Conservation (phyloP, 768 basidiomycete species). For the Trametes cubensis region DNA sequence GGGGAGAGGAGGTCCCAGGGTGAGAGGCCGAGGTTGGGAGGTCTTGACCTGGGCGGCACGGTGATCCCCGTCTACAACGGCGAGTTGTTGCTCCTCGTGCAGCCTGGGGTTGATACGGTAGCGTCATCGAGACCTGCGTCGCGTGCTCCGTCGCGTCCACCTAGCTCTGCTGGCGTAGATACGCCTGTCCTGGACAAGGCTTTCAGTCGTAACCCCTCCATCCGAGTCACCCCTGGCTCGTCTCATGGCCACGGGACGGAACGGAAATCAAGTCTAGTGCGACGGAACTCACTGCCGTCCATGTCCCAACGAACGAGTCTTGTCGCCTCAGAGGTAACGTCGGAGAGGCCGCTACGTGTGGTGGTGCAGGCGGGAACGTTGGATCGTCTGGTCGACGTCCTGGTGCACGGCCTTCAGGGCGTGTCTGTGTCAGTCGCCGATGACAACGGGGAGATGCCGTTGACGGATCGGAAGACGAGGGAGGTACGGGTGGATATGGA, state of each 20-base stretch:
- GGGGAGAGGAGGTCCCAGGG: conserved; percentile 10
- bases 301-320: conserved; percentile 65
- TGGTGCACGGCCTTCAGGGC: conserved; percentile 76
- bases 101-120: conserved; percentile 44
- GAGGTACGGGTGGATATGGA: conserved; percentile 70
- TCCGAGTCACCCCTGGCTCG: conserved; percentile 74
- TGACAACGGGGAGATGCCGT: conserved; percentile 83
- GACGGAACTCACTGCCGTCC: conserved; percentile 79
- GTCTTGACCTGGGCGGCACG: conserved; percentile 58
- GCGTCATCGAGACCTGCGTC: conserved; percentile 60
- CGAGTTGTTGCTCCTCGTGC: conserved; percentile 72
- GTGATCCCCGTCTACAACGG: conserved; percentile 75
- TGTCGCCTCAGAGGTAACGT: conserved; percentile 61
- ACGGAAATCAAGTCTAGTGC: conserved; percentile 74
- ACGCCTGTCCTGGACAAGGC: conserved; percentile 41
- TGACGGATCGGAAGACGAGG: conserved; percentile 72
- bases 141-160: conserved; percentile 67
- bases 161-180: conserved; percentile 58
- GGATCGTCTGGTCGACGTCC: conserved; percentile 69
- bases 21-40: conserved; percentile 22
- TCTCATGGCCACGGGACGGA: conserved; percentile 60
- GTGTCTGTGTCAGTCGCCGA: conserved; percentile 82
- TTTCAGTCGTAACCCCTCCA: conserved; percentile 66
- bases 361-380: conserved; percentile 79
- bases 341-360: conserved; percentile 74